Percentiles rank a stretch among this genome's conserved stretches.
phyloP scores from a whole-genome alignment of 1,139 yeast species.

The Yamadazyma diddensiae region DNA sequence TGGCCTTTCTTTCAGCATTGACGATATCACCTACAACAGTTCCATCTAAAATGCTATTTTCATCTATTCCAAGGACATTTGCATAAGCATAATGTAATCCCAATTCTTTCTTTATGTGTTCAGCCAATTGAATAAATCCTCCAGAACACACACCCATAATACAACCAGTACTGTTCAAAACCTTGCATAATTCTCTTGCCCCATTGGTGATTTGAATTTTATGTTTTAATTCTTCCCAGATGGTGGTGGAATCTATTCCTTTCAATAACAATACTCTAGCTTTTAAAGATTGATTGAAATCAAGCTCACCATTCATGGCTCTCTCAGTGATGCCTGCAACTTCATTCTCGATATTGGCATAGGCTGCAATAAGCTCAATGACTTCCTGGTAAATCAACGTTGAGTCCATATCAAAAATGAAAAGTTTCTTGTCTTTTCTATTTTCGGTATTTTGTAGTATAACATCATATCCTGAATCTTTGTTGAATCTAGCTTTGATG shows the following conservation, averaged over 20 bases:
- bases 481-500: conserved; percentile 14
- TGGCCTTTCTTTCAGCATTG: conserved; percentile 82
- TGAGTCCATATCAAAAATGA: conserved; percentile 97
- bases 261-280: conserved; percentile 73
- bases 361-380: conserved; percentile 85
- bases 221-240: conserved; percentile 77
- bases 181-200: conserved; percentile 65
- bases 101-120: conserved; percentile 62
- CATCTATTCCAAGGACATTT: conserved; percentile 59
- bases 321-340: conserved; percentile 71
- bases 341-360: conserved; percentile 31
- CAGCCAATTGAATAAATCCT: conserved; percentile 89
- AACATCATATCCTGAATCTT: conserved; percentile 25
- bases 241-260: conserved; percentile 69
- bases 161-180: conserved; percentile 59
- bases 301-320: conserved; percentile 97
- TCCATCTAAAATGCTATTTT: conserved; percentile 51
- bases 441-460: conserved; percentile 27
- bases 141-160: conserved; percentile 89
- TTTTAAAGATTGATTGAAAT: conserved; percentile 76
- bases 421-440: conserved; percentile 57
- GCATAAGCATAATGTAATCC: conserved; percentile 88
- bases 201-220: conserved; percentile 80
- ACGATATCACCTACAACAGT: conserved; percentile 72
- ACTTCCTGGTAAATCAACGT: conserved; percentile 96